Base-by-base conservation (phyloP, 140 eudicot genomes). In the Flaveria floridana region DNA sequence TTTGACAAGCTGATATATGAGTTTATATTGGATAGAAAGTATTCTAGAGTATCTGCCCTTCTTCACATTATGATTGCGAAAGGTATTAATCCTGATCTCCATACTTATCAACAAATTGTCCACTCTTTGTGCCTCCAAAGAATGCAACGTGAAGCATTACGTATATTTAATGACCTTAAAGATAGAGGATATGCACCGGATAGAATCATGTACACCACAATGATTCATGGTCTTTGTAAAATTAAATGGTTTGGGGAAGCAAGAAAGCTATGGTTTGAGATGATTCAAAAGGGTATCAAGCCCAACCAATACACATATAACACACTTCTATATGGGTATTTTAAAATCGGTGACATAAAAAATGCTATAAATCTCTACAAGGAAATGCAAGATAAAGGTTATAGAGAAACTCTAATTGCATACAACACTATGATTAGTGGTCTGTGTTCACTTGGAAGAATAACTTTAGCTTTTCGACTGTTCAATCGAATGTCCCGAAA, bases 101-200 rank as follows among this genome's bases (percentile, higher is more conserved):
- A 58, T 82, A 87, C 92, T 14, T 92, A 89, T 67, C 95, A 89
- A 55, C 86, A 78, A 76, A 71, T 92, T 48, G 76, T 89, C 7
- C 74, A 76, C 68, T 84, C 85, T 12, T 34, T 89, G 20, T 89
- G 93, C 47, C 53, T 82, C 39, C 71, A 61, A 41, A 58, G 85
- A 18, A 81, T 72, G 86, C 74, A 3, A 7, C 68, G 59, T 67
- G 96, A 87, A 78, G 95, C 77, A 0, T 86, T 86, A 63, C 77
- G 89, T 62, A 82, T 89, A 65, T 92, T 92, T 72, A 86, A 86
- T 71, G 85, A 82, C 56, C 83, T 92, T 21, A 89, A 86, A 83
- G 86, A 72, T 74, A 80, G 96, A 85, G 98, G 98, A 12, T 87
- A 89, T 79, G 79, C 84, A 41, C 95, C 89, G 0, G 86, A 92